A percentile compares a stretch with the other conserved stretches of the same genome.
phyloP scores from a whole-genome alignment of 225 moss, liverwort and hornwort species.

The Bryum argenteum region DNA sequence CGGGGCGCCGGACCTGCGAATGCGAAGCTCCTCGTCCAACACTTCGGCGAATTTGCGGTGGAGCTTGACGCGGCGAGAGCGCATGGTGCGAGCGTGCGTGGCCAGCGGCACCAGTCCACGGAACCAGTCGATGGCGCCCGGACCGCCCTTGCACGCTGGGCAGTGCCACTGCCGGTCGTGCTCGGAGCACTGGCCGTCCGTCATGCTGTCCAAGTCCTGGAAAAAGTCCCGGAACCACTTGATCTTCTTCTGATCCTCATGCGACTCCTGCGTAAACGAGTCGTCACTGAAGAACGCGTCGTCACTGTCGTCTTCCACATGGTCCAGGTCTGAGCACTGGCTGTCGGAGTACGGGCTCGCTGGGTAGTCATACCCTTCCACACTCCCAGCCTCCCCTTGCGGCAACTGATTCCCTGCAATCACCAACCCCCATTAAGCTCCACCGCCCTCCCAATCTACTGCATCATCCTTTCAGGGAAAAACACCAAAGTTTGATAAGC shows the following conservation, averaged over 20 bases:
- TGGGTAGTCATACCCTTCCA: slow-evolving; percentile 65
- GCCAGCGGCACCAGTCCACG: slow-evolving; percentile 80
- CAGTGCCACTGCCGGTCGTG: slow-evolving; percentile 99
- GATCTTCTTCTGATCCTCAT: slow-evolving; percentile 66
- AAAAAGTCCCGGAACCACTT: slow-evolving; percentile 97
- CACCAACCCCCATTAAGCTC: too few species aligned
- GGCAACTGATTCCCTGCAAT: slow-evolving; percentile 26
- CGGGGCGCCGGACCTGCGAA: slow-evolving; percentile 55
- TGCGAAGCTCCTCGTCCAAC: slow-evolving; percentile 85
- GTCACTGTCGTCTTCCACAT: slow-evolving; percentile 76
- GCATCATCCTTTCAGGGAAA: not conserved
- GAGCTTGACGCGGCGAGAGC: slow-evolving; percentile 89
- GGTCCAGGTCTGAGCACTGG: slow-evolving; percentile 74
- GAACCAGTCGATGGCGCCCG: slow-evolving; percentile 98
- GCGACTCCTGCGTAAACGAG: slow-evolving; percentile 65
- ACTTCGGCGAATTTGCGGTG: slow-evolving; percentile 84
- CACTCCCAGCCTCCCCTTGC: slow-evolving; percentile 25
- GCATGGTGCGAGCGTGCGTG: slow-evolving; percentile 88
- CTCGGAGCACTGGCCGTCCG: slow-evolving; percentile 65
- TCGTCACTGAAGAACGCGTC: slow-evolving; percentile 79
- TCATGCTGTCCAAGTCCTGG: slow-evolving; percentile 75
- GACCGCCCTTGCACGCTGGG: slow-evolving; percentile 89
- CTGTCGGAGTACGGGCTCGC: slow-evolving; percentile 81
- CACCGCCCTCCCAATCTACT: not conserved
- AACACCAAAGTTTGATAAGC: too few species aligned